Conservation (phyloP, 352 stramenopile species). For the Phytophthora uliginosa region DNA sequence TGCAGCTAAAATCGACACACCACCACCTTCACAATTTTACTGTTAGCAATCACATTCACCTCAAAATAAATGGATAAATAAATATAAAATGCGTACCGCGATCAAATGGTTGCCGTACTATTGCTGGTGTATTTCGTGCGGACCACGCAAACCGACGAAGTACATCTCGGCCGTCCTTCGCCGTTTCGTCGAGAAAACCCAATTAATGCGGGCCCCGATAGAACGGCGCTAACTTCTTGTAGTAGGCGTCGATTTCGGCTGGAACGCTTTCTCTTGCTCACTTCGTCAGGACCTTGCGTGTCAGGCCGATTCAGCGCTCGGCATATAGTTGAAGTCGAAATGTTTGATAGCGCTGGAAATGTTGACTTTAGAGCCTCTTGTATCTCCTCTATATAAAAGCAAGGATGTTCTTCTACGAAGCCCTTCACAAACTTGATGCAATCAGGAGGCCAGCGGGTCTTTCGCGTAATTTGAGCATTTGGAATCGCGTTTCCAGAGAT, state of each 20-base stretch:
- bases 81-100: background rate
- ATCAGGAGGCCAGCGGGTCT: background rate
- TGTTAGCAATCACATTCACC: background rate
- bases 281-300: conserved; percentile 12
- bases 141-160: background rate
- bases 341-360: background rate
- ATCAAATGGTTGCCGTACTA: background rate
- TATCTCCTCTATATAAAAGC: conserved; percentile 16
- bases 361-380: conserved; percentile 3
- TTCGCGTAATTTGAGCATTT: background rate
- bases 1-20: conserved; percentile 1
- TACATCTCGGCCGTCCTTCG: background rate
- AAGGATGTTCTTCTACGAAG: background rate
- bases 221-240: conserved; percentile 8
- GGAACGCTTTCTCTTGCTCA: conserved; percentile 1
- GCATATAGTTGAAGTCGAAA: conserved; percentile 8
- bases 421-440: background rate
- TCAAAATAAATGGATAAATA: background rate
- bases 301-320: background rate
- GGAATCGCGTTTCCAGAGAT: background rate
- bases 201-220: background rate
- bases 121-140: background rate
- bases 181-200: background rate
- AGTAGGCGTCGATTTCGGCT: conserved; percentile 1
- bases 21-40: background rate